Evolutionary conservation across 2,329 filamentous ascomycete genomes (phyloP).

Genomic region (Stagonosporopsis chrysanthemi): DNA sequence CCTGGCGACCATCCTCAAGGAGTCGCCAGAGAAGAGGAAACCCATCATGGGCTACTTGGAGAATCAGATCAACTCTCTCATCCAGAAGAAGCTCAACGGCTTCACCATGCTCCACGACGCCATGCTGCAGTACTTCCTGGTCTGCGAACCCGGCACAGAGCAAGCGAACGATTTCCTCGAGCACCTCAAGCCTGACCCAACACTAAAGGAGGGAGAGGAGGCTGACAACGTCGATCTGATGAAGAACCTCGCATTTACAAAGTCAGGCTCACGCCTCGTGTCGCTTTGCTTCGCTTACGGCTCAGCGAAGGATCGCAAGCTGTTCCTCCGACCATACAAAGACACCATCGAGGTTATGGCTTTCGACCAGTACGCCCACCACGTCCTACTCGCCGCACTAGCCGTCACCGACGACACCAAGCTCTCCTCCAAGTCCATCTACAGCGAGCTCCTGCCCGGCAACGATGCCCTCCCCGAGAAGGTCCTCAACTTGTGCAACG

Average conservation of each 20-base stretch:
- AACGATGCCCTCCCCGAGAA: slow-evolving; percentile 65
- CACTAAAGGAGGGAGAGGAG: slow-evolving; percentile 63
- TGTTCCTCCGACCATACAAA: slow-evolving; percentile 87
- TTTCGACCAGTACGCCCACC: slow-evolving; percentile 77
- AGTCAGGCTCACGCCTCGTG: slow-evolving; percentile 81
- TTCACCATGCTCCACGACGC: slow-evolving; percentile 99
- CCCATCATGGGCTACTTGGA: slow-evolving; percentile 86
- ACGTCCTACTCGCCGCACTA: slow-evolving; percentile 82
- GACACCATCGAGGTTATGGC: slow-evolving; percentile 88
- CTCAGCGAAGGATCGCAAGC: slow-evolving; percentile 89
- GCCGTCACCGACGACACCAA: slow-evolving; percentile 96
- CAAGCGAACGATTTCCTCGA: slow-evolving; percentile 90
- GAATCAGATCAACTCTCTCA: slow-evolving; percentile 86
- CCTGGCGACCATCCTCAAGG: slow-evolving; percentile 75
- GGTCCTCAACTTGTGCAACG: slow-evolving; percentile 69
- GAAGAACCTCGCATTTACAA: slow-evolving; percentile 96
- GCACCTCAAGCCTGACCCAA: slow-evolving; percentile 88
- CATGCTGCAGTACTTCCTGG: slow-evolving; percentile 95
- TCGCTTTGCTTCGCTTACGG: slow-evolving; percentile 84
- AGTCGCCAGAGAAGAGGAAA: slow-evolving; percentile 82
- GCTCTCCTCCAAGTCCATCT: slow-evolving; percentile 82
- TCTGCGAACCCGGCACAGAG: slow-evolving; percentile 75
- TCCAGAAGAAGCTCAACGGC: slow-evolving; percentile 95
- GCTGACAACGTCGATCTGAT: slow-evolving; percentile 69
- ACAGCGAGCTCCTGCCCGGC: slow-evolving; percentile 77